These are phyloP conservation scores for Eutypa lata DNA, from an alignment of 2,329 filamentous ascomycete genomes.

Conservation along the genomic window DNA sequence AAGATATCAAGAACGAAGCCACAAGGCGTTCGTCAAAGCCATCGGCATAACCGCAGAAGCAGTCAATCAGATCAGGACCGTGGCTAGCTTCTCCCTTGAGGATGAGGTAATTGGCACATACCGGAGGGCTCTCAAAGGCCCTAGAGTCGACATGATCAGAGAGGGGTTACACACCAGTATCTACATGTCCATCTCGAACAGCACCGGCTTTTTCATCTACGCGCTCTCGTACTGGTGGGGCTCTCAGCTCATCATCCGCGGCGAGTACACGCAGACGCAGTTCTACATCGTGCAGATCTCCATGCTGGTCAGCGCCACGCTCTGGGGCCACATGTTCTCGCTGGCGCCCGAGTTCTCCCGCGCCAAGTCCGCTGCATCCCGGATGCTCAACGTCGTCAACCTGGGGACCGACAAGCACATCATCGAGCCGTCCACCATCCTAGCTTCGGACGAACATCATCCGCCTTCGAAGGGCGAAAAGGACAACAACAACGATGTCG, in stretches of 20 bases:
- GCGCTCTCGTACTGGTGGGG: slow-evolving; percentile 68
- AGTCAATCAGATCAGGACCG: slow-evolving; percentile 45
- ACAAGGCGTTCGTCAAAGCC: slow-evolving; percentile 48
- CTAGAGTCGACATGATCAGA: slow-evolving; percentile 39
- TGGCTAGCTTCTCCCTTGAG: slow-evolving; percentile 33
- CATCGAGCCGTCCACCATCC: slow-evolving; percentile 17
- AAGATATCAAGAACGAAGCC: slow-evolving; percentile 46
- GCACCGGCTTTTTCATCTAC: slow-evolving; percentile 55
- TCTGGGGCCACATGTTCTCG: slow-evolving; percentile 63
- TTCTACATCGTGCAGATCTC: slow-evolving; percentile 63
- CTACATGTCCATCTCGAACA: slow-evolving; percentile 46
- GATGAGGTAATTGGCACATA: slow-evolving; percentile 37
- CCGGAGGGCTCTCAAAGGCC: slow-evolving; percentile 25
- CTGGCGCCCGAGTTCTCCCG: slow-evolving; percentile 62
- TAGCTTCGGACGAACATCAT: neutral
- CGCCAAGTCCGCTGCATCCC: slow-evolving; percentile 49
- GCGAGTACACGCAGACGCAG: slow-evolving; percentile 52
- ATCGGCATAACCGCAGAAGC: slow-evolving; percentile 50
- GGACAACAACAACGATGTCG: slow-evolving; percentile 31
- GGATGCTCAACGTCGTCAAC: slow-evolving; percentile 38
- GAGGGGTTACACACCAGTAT: slow-evolving; percentile 36
- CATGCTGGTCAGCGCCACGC: slow-evolving; percentile 58
- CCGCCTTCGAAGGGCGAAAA: neutral
- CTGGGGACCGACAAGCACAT: slow-evolving; percentile 22
- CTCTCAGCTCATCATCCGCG: slow-evolving; percentile 55